Evolutionary conservation across 805 yeast genomes (phyloP).

Genomic region (Saccharomycopsis babjevae): DNA sequence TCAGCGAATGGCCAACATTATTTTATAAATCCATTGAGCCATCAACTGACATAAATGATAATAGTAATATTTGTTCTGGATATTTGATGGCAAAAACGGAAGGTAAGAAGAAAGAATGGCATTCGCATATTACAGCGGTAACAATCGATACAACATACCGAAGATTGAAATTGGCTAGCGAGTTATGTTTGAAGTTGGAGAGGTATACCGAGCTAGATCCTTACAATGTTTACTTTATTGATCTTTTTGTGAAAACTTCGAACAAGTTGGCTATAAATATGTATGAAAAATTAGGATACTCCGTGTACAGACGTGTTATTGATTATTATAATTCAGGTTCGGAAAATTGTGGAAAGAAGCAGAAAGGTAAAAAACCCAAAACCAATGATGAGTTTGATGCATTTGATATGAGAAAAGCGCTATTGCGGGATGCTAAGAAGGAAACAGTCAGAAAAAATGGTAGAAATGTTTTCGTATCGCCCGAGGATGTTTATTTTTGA

Average conservation of each 20-base stretch:
- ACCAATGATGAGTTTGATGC: conserved; percentile 73
- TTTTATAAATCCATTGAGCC: conserved; percentile 65
- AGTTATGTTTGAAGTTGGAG: conserved; percentile 64
- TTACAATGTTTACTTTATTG: conserved; percentile 74
- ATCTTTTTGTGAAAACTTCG: conserved; percentile 82
- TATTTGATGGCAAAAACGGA: conserved; percentile 97
- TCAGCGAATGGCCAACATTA: conserved; percentile 79
- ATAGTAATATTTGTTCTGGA: conserved; percentile 34
- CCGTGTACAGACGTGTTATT: conserved; percentile 75
- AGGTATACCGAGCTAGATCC: conserved; percentile 69
- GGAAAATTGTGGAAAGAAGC: conserved; percentile 23
- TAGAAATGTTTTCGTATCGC: conserved; percentile 45
- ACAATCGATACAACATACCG: conserved; percentile 78
- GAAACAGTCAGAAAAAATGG: conserved; percentile 55
- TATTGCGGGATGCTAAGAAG: conserved; percentile 43
- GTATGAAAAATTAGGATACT: conserved; percentile 80
- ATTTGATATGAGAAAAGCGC: conserved; percentile 69
- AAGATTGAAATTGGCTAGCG: conserved; percentile 76
- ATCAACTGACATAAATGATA: conserved; percentile 23
- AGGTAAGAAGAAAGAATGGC: conserved; percentile 82
- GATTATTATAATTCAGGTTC: conserved; percentile 70
- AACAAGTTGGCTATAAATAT: conserved; percentile 69
- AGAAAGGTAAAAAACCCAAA: conserved; percentile 21
- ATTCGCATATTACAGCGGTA: conserved; percentile 92
- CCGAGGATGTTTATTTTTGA: conserved; percentile 36